phyloP scores from a whole-genome alignment of 305 asterid species.

The Striga hermonthica region DNA sequence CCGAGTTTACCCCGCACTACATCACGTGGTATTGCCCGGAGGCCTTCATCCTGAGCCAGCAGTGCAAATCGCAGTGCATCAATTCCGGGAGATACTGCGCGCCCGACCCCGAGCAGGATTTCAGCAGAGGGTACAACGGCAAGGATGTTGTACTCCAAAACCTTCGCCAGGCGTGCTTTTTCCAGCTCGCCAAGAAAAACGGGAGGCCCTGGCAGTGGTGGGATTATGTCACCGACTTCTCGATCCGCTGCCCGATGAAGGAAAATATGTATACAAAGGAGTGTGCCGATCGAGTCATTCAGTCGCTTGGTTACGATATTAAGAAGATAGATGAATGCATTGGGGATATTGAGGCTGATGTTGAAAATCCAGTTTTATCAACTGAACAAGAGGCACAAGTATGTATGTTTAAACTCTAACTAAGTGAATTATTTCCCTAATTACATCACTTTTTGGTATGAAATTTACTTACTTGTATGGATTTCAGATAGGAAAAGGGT shows the following conservation, averaged over 20 bases:
- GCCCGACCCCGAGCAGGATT: conserved; percentile 78
- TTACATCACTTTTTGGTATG: not conserved
- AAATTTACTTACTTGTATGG: not conserved
- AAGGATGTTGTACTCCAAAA: conserved; percentile 88
- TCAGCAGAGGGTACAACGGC: conserved; percentile 75
- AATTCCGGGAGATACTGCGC: conserved; percentile 73
- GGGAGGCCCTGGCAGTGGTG: conserved; percentile 98
- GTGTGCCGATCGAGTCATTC: conserved; percentile 74
- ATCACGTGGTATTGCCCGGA: conserved; percentile 80
- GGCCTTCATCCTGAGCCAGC: conserved; percentile 65
- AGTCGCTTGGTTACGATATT: conserved; percentile 80
- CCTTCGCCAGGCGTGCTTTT: conserved; percentile 77
- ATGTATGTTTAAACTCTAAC: too few species aligned
- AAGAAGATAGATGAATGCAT: conserved; percentile 72
- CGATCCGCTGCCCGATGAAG: conserved; percentile 86
- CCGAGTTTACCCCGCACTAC: conserved; percentile 74
- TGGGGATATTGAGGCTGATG: conserved; percentile 74
- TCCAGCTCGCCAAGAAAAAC: conserved; percentile 66
- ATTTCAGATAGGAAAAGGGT: conserved; percentile 71
- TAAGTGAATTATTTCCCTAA: not conserved
- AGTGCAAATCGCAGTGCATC: conserved; percentile 78
- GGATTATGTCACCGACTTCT: conserved; percentile 90
- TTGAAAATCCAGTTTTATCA: conserved; percentile 68
- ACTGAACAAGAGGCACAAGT: conserved; percentile 96
- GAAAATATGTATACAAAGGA: conserved; percentile 69